Evolutionary conservation across 331 rosid genomes (phyloP).

Genomic region (Erythrophleum ivorense): DNA sequence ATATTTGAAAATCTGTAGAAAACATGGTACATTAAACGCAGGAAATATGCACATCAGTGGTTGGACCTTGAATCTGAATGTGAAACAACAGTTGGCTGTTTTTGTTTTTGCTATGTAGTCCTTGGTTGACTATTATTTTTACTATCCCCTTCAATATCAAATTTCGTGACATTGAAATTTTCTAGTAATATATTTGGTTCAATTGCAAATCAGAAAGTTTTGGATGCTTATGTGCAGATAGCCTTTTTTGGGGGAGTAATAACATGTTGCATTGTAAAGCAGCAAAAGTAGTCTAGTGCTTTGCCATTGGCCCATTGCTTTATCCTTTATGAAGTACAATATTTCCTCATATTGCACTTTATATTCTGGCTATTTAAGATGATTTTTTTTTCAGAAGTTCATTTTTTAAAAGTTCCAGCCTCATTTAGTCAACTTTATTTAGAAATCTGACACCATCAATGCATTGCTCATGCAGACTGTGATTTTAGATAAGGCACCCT

Average conservation of each 20-base stretch:
- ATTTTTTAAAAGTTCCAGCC: too few species aligned
- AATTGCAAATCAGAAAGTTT: background rate
- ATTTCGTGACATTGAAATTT: background rate
- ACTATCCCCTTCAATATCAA: background rate
- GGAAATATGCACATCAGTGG: too few species aligned
- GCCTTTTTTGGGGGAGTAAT: background rate
- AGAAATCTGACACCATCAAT: background rate
- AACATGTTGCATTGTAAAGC: background rate
- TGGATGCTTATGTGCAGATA: background rate
- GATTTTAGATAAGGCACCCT: slow-evolving; percentile 8
- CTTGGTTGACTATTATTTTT: background rate
- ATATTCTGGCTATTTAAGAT: background rate
- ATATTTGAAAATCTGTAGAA: background rate
- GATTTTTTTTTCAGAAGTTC: background rate
- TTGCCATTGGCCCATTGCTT: background rate
- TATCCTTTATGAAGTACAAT: background rate
- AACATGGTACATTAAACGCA: background rate
- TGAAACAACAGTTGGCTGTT: background rate
- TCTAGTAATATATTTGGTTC: slow-evolving; percentile 1
- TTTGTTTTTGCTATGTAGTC: background rate
- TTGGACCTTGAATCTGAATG: too few species aligned
- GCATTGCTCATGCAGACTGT: background rate
- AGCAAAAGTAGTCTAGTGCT: background rate
- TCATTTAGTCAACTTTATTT: background rate
- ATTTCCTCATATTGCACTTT: background rate